phyloP scores from a whole-genome alignment of 208 protist genomes.

The Strigomonas oncopelti region DNA sequence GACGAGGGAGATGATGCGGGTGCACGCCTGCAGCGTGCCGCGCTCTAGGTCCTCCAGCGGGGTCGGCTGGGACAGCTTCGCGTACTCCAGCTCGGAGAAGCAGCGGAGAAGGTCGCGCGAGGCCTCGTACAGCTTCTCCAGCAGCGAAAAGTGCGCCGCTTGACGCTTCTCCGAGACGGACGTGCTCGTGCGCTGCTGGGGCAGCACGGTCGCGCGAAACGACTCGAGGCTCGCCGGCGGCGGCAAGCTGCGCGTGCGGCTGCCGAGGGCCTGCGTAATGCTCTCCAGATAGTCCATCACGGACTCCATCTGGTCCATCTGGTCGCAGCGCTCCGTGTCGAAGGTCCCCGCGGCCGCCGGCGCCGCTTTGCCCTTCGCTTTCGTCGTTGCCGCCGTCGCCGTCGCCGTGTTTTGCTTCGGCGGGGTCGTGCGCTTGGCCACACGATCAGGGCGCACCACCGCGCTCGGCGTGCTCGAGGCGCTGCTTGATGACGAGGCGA shows the following conservation, averaged over 20 bases:
- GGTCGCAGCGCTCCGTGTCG: neutral
- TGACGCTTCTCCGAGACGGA: neutral
- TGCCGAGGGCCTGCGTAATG: slow-evolving; percentile 34
- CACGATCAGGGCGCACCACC: neutral
- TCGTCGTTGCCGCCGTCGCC: neutral
- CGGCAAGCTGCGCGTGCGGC: slow-evolving; percentile 39
- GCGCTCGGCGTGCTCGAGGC: neutral
- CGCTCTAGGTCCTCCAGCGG: slow-evolving; percentile 43
- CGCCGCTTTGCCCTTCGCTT: neutral
- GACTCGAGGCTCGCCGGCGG: slow-evolving; percentile 41
- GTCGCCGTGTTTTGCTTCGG: neutral
- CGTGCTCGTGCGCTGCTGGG: slow-evolving; percentile 20
- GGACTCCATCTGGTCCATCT: slow-evolving; percentile 50
- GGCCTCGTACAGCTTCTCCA: slow-evolving; percentile 39
- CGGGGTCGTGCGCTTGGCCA: neutral
- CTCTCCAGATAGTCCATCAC: slow-evolving; percentile 61
- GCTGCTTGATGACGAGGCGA: neutral
- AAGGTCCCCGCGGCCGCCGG: neutral
- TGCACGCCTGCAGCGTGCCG: slow-evolving; percentile 23
- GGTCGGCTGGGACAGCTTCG: slow-evolving; percentile 34
- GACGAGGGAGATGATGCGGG: slow-evolving; percentile 31
- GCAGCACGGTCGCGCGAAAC: slow-evolving; percentile 46
- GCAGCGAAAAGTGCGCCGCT: slow-evolving; percentile 27
- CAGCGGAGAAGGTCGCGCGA: slow-evolving; percentile 40
- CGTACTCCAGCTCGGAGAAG: slow-evolving; percentile 63